These are phyloP conservation scores for Herpetospermum pedunculosum DNA, from an alignment of 306 rosid species.

Conservation along the genomic window DNA sequence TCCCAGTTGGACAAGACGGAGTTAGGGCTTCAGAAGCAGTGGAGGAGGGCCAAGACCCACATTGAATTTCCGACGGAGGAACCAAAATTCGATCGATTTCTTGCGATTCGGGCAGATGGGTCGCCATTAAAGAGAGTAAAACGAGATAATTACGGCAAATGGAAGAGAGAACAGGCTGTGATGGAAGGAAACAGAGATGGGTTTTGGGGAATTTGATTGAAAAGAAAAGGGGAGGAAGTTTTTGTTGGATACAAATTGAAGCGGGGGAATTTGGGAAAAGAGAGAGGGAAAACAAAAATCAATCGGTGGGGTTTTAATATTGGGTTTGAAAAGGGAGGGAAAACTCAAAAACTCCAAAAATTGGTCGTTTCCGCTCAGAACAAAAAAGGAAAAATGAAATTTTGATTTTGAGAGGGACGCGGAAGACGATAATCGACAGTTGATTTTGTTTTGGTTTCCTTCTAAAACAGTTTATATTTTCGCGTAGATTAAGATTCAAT, in stretches of 20 bases:
- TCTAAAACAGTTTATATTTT: neutral
- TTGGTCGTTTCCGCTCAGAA: neutral
- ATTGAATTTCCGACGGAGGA: neutral
- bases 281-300: conserved; percentile 11
- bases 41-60: neutral
- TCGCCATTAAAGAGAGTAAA: neutral
- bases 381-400: neutral
- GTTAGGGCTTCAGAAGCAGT: conserved; percentile 14
- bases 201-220: neutral
- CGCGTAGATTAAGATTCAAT: too few relatives aligned
- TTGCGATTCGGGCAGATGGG: conserved; percentile 13
- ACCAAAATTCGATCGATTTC: conserved; percentile 6
- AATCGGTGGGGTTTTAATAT: neutral
- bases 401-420: neutral
- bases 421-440: neutral
- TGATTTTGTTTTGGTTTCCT: neutral
- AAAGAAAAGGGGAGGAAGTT: neutral
- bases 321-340: conserved; percentile 12
- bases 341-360: conserved; percentile 5
- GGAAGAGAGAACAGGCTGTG: neutral
- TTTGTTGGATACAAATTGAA: neutral
- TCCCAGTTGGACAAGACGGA: neutral
- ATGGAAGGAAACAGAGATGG: neutral
- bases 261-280: neutral
- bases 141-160: neutral